Evolutionary conservation across 2,329 filamentous ascomycete species (phyloP).

Genomic region (Harringtonia aguacate): DNA sequence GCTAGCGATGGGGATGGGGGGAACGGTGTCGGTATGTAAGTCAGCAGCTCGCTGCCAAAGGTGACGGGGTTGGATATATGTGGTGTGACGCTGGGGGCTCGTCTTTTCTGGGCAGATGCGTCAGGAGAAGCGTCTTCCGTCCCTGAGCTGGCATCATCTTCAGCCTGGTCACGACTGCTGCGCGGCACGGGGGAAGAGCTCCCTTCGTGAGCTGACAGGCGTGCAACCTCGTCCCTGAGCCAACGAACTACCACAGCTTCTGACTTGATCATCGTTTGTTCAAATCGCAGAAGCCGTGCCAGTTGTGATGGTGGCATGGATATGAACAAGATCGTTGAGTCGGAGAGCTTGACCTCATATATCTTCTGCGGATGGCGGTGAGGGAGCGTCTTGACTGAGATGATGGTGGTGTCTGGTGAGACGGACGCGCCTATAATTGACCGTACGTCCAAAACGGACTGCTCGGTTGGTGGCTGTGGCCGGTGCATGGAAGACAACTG

Average conservation of each 20-base stretch:
- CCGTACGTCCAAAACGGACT: slow-evolving; percentile 20
- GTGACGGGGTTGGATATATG: not conserved
- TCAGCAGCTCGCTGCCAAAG: not conserved
- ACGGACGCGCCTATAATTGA: slow-evolving; percentile 21
- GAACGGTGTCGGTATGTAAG: not conserved
- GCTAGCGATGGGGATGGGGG: slow-evolving; percentile 8
- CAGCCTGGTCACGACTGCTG: not conserved
- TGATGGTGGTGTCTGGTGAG: slow-evolving; percentile 20
- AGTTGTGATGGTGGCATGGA: slow-evolving; percentile 30
- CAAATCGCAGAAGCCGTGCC: slow-evolving; percentile 33
- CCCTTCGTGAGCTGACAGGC: not conserved
- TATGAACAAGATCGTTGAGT: slow-evolving; percentile 29
- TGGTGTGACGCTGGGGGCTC: too few relatives aligned
- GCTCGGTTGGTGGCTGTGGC: slow-evolving; percentile 13
- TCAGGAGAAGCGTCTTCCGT: too few relatives aligned
- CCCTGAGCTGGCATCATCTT: not conserved
- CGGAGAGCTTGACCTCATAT: slow-evolving; percentile 31
- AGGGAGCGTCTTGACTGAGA: slow-evolving; percentile 22
- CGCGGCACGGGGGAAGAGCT: not conserved
- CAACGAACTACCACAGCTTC: slow-evolving; percentile 35
- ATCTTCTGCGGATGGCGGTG: slow-evolving; percentile 24
- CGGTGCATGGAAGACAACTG: slow-evolving; percentile 22
- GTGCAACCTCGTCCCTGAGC: slow-evolving; percentile 20
- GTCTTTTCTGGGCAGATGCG: too few relatives aligned
- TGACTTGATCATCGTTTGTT: slow-evolving; percentile 30